Evolutionary conservation across 768 basidiomycete genomes (phyloP), one percentile per base, ranked within the genome.

Genomic region (Tulasnella sp.): DNA sequence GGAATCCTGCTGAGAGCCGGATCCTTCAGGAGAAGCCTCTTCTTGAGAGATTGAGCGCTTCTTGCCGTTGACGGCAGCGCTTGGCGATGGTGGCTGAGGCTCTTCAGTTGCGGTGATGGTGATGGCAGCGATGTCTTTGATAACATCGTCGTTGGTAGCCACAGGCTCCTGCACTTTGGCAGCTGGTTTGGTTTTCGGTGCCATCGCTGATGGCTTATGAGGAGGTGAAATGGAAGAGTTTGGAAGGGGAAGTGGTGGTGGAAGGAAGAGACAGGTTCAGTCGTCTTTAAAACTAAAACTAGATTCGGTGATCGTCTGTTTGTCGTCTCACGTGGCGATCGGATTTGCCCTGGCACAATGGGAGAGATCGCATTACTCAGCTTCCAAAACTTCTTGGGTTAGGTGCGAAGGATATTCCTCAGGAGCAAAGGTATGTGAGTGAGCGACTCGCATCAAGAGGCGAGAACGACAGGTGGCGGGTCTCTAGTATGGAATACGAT

Each of bases 1-100:
- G n/a, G 34, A 38, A 15, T 26, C 44, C 13, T 43, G 23, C 10
- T 38, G 55, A 21, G 45, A 48, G 45, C 26, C 45, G 34, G 29
- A 29, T 26, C 26, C 29, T 11, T 27, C 29, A 27, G 55, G 42
- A 43, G 55, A 43, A 3, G 42, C 41, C 13, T 38, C 26, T n/a
- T 32, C 41, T 47, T 47, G 41, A 10, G 55, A 56, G 21, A 43
- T 43, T 5, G 55, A 56, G 23, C 55, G 55, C 44, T 56, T 56
- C 23, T 43, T 56, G 11, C 55, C 55, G 30, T 56, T 56, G 24
- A 56, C 43, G 34, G 15, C 34, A 7, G 34, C 34, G 15, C 7
- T 15, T 47, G 55, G 27, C 32, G 52, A 41, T 23, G 52, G 52
- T 15, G 21, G 32, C 52, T 38, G 26, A n/a, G 52, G 21, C 24